These are phyloP conservation scores for Fusarium verticillioides DNA, from an alignment of 2,329 filamentous ascomycete genomes.

Conservation along the genomic window DNA sequence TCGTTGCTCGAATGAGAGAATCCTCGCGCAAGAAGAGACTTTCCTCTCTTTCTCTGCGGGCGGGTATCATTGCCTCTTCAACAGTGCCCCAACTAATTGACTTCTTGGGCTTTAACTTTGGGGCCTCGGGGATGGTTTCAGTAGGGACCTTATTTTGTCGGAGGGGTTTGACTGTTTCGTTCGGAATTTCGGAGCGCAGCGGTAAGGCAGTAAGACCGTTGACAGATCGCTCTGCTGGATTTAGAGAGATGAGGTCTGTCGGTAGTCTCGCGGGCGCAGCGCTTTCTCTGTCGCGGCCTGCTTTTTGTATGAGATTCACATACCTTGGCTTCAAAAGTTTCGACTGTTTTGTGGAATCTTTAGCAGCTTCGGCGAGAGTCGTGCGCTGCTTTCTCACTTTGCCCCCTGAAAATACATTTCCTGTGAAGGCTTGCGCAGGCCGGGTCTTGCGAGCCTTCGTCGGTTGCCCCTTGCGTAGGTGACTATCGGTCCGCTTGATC, in stretches of 20 bases:
- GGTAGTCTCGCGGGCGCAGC: conserved; percentile 51
- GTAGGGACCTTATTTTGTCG: not conserved
- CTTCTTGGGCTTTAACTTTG: conserved; percentile 41
- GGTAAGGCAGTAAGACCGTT: not conserved
- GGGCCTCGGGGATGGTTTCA: not conserved
- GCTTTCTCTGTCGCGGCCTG: conserved; percentile 58
- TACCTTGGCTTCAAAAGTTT: conserved; percentile 54
- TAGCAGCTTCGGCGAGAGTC: conserved; percentile 53
- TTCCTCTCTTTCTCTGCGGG: conserved; percentile 42
- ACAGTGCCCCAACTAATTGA: conserved; percentile 41
- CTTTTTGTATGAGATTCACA: conserved; percentile 55
- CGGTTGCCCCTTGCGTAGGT: conserved; percentile 3
- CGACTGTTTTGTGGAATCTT: conserved; percentile 54
- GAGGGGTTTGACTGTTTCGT: conserved; percentile 12
- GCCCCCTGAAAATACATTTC: conserved; percentile 61
- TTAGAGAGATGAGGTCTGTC: conserved; percentile 45
- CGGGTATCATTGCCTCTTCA: conserved; percentile 33
- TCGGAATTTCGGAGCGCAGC: not conserved
- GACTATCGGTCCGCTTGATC: conserved; percentile 1
- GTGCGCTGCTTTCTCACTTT: conserved; percentile 51
- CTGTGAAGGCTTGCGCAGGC: conserved; percentile 8
- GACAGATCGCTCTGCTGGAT: conserved; percentile 34
- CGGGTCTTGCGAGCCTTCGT: conserved; percentile 22
- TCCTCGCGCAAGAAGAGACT: conserved; percentile 39
- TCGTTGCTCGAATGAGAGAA: not conserved